Percentiles rank a stretch among this genome's conserved stretches.
phyloP scores from a whole-genome alignment of 805 yeast species.

The Ogataea paradorogensis region DNA sequence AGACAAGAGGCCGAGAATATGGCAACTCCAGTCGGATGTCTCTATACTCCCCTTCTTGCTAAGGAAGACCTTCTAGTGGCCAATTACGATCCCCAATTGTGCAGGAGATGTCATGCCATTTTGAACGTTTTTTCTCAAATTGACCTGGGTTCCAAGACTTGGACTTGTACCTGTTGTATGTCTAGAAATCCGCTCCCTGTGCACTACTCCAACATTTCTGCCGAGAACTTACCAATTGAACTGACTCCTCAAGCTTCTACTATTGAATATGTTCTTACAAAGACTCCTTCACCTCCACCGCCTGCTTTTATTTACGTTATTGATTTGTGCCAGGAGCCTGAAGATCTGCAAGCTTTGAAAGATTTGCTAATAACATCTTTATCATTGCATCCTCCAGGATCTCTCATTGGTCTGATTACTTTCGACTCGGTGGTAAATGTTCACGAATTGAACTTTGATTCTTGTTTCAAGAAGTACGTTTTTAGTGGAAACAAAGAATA shows the following conservation, averaged over 20 bases:
- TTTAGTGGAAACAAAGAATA: conserved; percentile 91
- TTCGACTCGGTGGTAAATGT: conserved; percentile 89
- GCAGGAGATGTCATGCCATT: conserved; percentile 82
- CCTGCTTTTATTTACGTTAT: conserved; percentile 85
- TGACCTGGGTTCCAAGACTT: conserved; percentile 68
- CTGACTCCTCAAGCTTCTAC: conserved; percentile 66
- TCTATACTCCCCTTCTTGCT: conserved; percentile 89
- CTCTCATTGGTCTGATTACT: conserved; percentile 83
- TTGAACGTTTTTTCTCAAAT: conserved; percentile 84
- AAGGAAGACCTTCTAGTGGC: conserved; percentile 75
- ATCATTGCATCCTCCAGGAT: conserved; percentile 82
- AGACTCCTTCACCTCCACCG: conserved; percentile 61
- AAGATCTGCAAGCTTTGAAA: conserved; percentile 78
- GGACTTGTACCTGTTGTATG: conserved; percentile 86
- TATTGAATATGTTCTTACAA: conserved; percentile 77
- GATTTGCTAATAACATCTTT: conserved; percentile 75
- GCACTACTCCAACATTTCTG: conserved; percentile 73
- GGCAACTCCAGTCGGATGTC: conserved; percentile 90
- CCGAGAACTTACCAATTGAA: conserved; percentile 79
- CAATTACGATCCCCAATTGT: conserved; percentile 79
- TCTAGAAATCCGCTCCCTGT: conserved; percentile 77
- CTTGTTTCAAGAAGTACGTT: conserved; percentile 70
- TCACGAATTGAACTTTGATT: conserved; percentile 67
- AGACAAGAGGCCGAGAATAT: conserved; percentile 86
- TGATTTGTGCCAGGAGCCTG: conserved; percentile 87